Evolutionary conservation across 768 basidiomycete genomes (phyloP), one percentile per base, ranked within the genome.

Genomic region (Psilocybe cubensis): DNA sequence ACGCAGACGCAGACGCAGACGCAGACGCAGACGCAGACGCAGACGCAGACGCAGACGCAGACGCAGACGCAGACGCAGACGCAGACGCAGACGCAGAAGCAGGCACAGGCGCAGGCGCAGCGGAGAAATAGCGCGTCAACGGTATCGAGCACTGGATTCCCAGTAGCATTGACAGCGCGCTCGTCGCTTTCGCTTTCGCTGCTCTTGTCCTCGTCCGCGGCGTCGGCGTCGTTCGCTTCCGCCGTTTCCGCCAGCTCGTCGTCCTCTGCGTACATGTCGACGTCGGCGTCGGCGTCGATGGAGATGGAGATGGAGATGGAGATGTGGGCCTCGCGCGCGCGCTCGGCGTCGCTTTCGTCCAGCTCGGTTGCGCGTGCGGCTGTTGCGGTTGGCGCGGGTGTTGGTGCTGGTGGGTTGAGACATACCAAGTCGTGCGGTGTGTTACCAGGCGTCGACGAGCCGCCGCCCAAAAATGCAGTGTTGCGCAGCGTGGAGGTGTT

Each of bases 351-450:
- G n/a, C n/a, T n/a, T n/a, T n/a, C n/a, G n/a, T n/a, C n/a, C n/a
- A n/a, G n/a, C n/a, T n/a, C n/a, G n/a, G n/a, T n/a, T n/a, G n/a
- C n/a, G n/a, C n/a, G n/a, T n/a, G n/a, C n/a, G n/a, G n/a, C n/a
- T n/a, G n/a, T n/a, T n/a, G n/a, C n/a, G n/a, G n/a, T n/a, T n/a
- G n/a, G n/a, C n/a, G n/a, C n/a, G n/a, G n/a, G n/a, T n/a, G n/a
- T n/a, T 11, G 48, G 46, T 3, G n/a, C 50, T 2, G 42, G 28
- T 21, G 28, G 24, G 8, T 14, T 58, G 50, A 63, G 57, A 31
- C 63, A 66, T 55, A 53, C 58, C 1, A 54, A 51, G 48, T 68
- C 67, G 11, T 61, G 49, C 54, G 64, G 63, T 11, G 29, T 48
- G 8, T 28, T 63, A 12, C 42, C 63, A 20, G 57, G 54, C 12